phyloP scores from a whole-genome alignment of 306 rosid species.

The Quercus variabilis region DNA sequence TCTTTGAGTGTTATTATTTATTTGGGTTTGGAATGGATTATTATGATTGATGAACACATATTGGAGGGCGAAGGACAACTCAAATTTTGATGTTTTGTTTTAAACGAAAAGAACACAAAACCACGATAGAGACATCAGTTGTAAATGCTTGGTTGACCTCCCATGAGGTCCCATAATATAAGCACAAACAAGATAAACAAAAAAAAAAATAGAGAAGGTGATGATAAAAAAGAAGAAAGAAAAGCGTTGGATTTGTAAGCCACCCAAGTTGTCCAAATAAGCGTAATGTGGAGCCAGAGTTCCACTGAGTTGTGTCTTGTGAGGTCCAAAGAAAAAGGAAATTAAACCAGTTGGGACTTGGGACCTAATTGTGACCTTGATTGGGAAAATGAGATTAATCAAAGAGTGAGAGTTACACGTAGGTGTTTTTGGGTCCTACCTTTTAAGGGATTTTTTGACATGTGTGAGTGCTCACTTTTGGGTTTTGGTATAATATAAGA shows the following conservation, averaged over 20 bases:
- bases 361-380: too few species aligned
- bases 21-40: too few species aligned
- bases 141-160: slow-evolving; percentile 16
- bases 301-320: slow-evolving; percentile 5
- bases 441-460: neutral
- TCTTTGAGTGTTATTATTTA: too few species aligned
- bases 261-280: slow-evolving; percentile 9
- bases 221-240: slow-evolving; percentile 5
- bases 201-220: neutral
- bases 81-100: too few species aligned
- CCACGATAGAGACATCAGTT: neutral
- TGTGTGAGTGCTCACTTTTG: slow-evolving; percentile 15
- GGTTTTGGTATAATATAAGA: neutral
- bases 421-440: neutral
- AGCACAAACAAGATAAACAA: neutral
- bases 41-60: too few species aligned
- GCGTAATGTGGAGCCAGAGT: slow-evolving; percentile 14
- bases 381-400: neutral
- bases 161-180: neutral
- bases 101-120: too few species aligned
- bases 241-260: neutral
- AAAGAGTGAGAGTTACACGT: neutral
- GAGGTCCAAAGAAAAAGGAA: slow-evolving; percentile 10
- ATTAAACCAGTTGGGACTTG: slow-evolving; percentile 7
- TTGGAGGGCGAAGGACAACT: too few species aligned